These are phyloP conservation scores for Oryza nivara DNA, from an alignment of 176 grass and related monocot species.

Conservation along the genomic window DNA sequence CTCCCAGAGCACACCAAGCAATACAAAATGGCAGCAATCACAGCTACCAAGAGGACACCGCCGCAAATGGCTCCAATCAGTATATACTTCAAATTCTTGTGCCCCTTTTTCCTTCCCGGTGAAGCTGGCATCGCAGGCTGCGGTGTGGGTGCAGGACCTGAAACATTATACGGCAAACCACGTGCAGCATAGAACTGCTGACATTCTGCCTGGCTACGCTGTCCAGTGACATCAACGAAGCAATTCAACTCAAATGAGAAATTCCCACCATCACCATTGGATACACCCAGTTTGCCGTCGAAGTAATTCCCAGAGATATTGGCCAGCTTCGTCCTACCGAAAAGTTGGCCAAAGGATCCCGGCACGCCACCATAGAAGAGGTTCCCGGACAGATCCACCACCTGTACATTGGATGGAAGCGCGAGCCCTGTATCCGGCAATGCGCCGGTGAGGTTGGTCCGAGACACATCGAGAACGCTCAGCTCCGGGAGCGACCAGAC, in stretches of 20 bases:
- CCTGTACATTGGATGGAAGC: constrained; percentile 42
- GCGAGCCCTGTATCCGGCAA: constrained; percentile 45
- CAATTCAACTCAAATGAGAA: constrained; percentile 63
- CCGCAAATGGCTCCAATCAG: constrained; percentile 80
- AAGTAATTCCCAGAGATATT: constrained; percentile 91
- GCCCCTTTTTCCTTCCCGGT: constrained; percentile 40
- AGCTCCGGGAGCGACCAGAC: constrained; percentile 67
- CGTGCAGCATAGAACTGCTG: constrained; percentile 55
- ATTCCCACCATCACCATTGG: constrained; percentile 32
- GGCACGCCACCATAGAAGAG: constrained; percentile 65
- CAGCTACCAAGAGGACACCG: constrained; percentile 45
- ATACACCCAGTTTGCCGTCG: constrained; percentile 50
- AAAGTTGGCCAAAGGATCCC: constrained; percentile 53
- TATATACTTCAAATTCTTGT: constrained; percentile 79
- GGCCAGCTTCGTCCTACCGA: constrained; percentile 33
- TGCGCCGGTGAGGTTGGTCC: constrained; percentile 67
- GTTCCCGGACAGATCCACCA: constrained; percentile 79
- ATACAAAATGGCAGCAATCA: constrained; percentile 47
- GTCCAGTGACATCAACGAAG: constrained; percentile 52
- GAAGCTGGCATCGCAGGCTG: constrained; percentile 23
- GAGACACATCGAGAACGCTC: constrained; percentile 69
- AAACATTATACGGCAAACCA: constrained; percentile 53
- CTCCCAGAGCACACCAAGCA: constrained; percentile 45
- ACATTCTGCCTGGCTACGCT: constrained; percentile 64
- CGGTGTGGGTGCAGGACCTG: constrained; percentile 7